Percentiles rank a stretch among this genome's conserved stretches.
Evolutionary conservation across 2,329 filamentous ascomycete species (phyloP).

Genomic region (Cladorrhinum sp.): DNA sequence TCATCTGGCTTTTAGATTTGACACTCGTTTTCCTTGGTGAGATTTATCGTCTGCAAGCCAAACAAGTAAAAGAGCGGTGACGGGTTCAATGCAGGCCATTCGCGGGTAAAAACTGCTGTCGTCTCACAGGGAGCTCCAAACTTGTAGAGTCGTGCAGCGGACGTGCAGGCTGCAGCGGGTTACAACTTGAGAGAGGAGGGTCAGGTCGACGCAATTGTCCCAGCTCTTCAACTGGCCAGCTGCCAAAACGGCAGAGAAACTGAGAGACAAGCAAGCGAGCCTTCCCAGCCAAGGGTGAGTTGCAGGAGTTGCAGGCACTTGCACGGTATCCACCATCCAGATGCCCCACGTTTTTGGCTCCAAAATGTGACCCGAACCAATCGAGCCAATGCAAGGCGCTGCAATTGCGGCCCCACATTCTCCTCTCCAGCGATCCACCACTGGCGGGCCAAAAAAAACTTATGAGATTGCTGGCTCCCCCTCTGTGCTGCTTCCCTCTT

Average conservation of each 20-base stretch:
- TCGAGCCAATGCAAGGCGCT: conserved; percentile 6
- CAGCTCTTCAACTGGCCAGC: conserved; percentile 2
- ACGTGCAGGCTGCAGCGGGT: background rate
- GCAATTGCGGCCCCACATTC: conserved; percentile 15
- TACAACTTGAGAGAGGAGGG: background rate
- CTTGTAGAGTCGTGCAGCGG: background rate
- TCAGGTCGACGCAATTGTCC: background rate
- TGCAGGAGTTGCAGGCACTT: background rate
- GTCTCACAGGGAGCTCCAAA: background rate
- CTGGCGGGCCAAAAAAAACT: conserved; percentile 29
- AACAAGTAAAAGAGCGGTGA: conserved; percentile 27
- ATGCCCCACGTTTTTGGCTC: conserved; percentile 22
- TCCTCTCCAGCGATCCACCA: background rate
- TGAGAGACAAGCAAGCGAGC: background rate
- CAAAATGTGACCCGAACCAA: conserved; percentile 14
- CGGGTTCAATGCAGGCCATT: conserved; percentile 8
- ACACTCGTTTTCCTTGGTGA: background rate
- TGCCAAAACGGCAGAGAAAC: conserved; percentile 2
- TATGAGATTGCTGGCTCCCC: conserved; percentile 33
- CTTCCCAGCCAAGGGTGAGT: conserved; percentile 11
- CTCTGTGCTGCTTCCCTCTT: conserved; percentile 31
- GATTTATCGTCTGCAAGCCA: background rate
- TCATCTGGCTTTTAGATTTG: conserved; percentile 1
- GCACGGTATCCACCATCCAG: background rate
- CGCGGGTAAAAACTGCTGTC: background rate